Conservation (phyloP, 352 stramenopile species). For the Phytopythium mirpurense region DNA sequence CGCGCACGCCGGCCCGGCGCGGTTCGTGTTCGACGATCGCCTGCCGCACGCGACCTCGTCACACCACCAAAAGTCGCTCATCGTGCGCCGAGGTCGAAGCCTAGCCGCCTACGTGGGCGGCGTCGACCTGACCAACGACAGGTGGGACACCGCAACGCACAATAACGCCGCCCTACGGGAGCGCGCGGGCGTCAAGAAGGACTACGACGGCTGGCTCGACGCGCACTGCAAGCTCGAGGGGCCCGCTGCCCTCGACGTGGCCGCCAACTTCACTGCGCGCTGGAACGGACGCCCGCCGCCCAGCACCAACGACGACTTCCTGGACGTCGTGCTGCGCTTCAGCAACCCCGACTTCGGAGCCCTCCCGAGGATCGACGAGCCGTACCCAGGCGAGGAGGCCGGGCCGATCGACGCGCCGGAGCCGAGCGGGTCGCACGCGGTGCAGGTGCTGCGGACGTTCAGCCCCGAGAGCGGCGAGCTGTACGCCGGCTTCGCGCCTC, state of each 20-base stretch:
- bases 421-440: constrained; percentile 11
- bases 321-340: constrained; percentile 48
- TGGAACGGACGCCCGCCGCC: constrained; percentile 47
- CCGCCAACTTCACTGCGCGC: constrained; percentile 52
- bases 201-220: constrained; percentile 58
- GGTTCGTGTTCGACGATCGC: constrained; percentile 62
- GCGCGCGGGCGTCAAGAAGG: constrained; percentile 25
- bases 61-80: constrained; percentile 67
- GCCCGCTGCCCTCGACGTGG: constrained; percentile 44
- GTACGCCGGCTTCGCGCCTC: constrained; percentile 42
- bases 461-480: constrained; percentile 31
- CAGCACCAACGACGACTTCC: constrained; percentile 19
- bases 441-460: constrained; percentile 57
- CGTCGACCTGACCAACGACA: constrained; percentile 47
- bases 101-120: constrained; percentile 48
- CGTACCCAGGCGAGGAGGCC: constrained; percentile 4
- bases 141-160: constrained; percentile 58
- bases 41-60: constrained; percentile 49
- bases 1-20: constrained; percentile 21
- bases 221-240: constrained; percentile 41
- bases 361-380: constrained; percentile 14
- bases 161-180: constrained; percentile 41
- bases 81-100: constrained; percentile 32
- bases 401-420: constrained; percentile 9
- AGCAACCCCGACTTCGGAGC: constrained; percentile 29